Percentiles rank a stretch among this genome's conserved stretches.
Evolutionary conservation across 2,329 filamentous ascomycete species (phyloP).

Genomic region (Ophiostoma piceae): DNA sequence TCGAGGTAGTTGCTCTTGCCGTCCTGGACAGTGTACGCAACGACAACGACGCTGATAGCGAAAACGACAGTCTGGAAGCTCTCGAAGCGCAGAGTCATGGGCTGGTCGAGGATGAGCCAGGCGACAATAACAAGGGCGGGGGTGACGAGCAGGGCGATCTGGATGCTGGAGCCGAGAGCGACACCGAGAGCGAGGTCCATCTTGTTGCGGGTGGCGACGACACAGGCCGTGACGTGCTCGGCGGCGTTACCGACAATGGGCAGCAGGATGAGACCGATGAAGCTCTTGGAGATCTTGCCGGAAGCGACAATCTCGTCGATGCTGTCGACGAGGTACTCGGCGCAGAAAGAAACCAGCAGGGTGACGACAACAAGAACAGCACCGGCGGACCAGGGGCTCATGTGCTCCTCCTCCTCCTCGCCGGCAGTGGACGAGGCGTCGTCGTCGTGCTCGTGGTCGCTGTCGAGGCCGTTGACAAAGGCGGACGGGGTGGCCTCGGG

Average conservation of each 20-base stretch:
- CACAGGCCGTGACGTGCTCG: slow-evolving; percentile 75
- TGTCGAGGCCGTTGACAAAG: slow-evolving; percentile 20
- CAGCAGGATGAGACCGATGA: slow-evolving; percentile 73
- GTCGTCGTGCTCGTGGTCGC: slow-evolving; percentile 25
- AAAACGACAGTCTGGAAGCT: slow-evolving; percentile 75
- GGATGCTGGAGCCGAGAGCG: slow-evolving; percentile 74
- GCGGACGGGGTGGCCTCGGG: slow-evolving; percentile 38
- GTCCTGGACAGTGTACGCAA: slow-evolving; percentile 72
- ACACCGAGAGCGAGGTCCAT: slow-evolving; percentile 73
- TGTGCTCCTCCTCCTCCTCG: slow-evolving; percentile 41
- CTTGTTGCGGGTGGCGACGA: slow-evolving; percentile 72
- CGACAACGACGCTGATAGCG: slow-evolving; percentile 68
- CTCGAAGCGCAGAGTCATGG: slow-evolving; percentile 77
- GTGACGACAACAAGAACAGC: slow-evolving; percentile 66
- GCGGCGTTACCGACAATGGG: slow-evolving; percentile 81
- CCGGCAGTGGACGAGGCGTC: slow-evolving; percentile 39
- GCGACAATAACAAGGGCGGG: slow-evolving; percentile 74
- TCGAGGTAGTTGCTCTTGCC: slow-evolving; percentile 82
- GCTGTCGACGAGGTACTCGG: slow-evolving; percentile 70
- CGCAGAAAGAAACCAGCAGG: slow-evolving; percentile 68
- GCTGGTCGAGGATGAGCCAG: slow-evolving; percentile 65
- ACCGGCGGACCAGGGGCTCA: slow-evolving; percentile 59
- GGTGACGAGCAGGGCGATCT: slow-evolving; percentile 76
- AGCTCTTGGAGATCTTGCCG: slow-evolving; percentile 61
- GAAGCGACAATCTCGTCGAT: slow-evolving; percentile 62